phyloP scores from a whole-genome alignment of 2,329 filamentous ascomycete species.

The Aquanectria penicillioides region DNA sequence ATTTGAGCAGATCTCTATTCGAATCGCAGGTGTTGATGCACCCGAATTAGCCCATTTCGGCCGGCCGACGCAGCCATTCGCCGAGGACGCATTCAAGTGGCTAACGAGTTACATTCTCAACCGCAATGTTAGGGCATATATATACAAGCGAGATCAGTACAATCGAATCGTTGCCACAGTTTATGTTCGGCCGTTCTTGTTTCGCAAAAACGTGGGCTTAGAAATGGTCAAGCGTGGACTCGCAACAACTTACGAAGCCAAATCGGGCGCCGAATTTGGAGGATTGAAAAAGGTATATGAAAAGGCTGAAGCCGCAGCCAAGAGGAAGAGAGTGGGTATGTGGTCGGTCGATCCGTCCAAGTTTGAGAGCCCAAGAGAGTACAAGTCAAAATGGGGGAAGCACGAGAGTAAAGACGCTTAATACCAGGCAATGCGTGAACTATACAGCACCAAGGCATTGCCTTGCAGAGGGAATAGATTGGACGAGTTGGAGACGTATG shows the following conservation, averaged over 20 bases:
- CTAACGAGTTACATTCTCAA: conserved; percentile 77
- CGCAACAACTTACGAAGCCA: conserved; percentile 94
- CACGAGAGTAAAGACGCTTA: conserved; percentile 31
- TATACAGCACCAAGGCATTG: not conserved
- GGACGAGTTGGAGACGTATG: no score
- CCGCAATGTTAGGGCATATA: conserved; percentile 80
- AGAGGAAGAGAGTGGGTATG: conserved; percentile 73
- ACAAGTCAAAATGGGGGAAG: conserved; percentile 68
- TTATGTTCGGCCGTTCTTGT: conserved; percentile 73
- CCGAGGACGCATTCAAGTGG: conserved; percentile 83
- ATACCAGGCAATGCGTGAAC: conserved; percentile 9
- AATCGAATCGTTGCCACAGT: conserved; percentile 90
- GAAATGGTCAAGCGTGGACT: conserved; percentile 89
- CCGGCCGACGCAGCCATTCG: conserved; percentile 83
- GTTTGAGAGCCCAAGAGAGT: conserved; percentile 87
- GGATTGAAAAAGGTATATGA: conserved; percentile 72
- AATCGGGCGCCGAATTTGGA: conserved; percentile 89
- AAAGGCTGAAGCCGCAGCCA: conserved; percentile 73
- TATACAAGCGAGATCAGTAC: conserved; percentile 91
- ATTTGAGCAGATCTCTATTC: conserved; percentile 76
- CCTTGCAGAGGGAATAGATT: no score
- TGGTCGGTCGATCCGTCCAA: conserved; percentile 74
- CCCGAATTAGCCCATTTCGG: conserved; percentile 95
- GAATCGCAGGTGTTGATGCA: conserved; percentile 91
- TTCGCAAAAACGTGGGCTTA: conserved; percentile 83